Conservation (phyloP, 192 early-diverging fungal species). For the Globomyces pollinis-pini region DNA sequence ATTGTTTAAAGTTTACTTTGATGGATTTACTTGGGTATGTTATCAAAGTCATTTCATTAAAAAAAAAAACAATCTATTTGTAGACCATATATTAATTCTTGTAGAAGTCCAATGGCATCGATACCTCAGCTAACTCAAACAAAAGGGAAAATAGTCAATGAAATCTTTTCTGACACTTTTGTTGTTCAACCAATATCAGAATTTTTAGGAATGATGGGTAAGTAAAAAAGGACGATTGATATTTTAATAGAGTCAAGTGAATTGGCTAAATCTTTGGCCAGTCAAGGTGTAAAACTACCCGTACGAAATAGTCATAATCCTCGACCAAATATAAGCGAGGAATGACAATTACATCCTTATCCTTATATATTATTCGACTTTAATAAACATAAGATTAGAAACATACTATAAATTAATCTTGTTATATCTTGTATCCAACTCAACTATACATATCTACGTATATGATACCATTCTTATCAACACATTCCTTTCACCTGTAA, state of each 20-base stretch:
- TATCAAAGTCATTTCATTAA: no score
- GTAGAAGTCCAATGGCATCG: neutral
- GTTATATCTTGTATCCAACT: no score
- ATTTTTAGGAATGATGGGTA: conserved; percentile 5
- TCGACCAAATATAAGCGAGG: no score
- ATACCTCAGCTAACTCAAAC: neutral
- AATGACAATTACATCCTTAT: no score
- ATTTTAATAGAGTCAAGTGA: conserved; percentile 21
- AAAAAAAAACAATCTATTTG: no score
- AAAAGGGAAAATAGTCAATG: neutral
- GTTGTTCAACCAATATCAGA: neutral
- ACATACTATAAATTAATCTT: no score
- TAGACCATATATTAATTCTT: neutral
- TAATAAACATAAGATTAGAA: no score
- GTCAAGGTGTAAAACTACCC: conserved; percentile 22
- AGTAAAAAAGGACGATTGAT: neutral
- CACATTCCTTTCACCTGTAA: no score
- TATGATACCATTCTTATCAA: no score
- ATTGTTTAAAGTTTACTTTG: neutral
- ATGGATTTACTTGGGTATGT: neutral
- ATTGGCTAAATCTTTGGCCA: conserved; percentile 19
- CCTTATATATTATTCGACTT: no score
- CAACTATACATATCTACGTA: no score
- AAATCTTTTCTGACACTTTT: neutral
- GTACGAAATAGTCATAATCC: conserved; percentile 8